Base-by-base conservation (phyloP, 1,284 basidiomycete species). In the Pyrrhoderma noxium region DNA sequence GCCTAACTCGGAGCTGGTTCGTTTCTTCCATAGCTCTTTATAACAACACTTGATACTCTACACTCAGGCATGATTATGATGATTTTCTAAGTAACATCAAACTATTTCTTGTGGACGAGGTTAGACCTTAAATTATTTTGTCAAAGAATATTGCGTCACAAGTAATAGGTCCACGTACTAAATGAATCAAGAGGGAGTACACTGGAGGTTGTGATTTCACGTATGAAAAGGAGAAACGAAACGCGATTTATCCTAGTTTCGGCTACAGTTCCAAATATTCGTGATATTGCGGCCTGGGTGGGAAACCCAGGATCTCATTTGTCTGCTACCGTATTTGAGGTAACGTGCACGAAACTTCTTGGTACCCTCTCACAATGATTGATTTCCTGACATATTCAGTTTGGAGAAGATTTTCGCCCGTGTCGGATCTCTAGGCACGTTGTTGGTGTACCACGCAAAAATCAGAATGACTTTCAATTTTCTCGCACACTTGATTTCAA, bases 251-350 rank as follows among this genome's bases (percentile, higher is more conserved):
- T 97, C 23, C 79, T 95, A 4, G 80, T 97, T 23, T 95, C 93
- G 0, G 95, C 95, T 1, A 97, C 95, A 0, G 87, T 93, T 8
- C 95, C 95, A 0, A 99, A 99, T 60, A 86, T 94, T 48, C 72
- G 80, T 37, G 95, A 99, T 61, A 81, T 99, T 22, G 93, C 93
- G 0, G 66, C 71, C 43, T 98, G 94, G 95, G 82, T 98, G 46
- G 85, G 87, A n/a, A 64, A 66, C 55, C 69, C 68, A 19, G 66
- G 68, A 49, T 67, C 68, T 1, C 73, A 39, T 13, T 34, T 34
- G 16, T 36, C 79, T 45, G 89, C 90, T 1, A 70, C 68, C 39
- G 75, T 88, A n/a, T 89, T 85, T 63, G 77, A 87, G 72, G 91
- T 89, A 57, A 27, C 67, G 46, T 37, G 38, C 1, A 25, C 38